Evolutionary conservation across 1,139 yeast species (phyloP).

Genomic region (Geotrichum cucujoidarum): DNA sequence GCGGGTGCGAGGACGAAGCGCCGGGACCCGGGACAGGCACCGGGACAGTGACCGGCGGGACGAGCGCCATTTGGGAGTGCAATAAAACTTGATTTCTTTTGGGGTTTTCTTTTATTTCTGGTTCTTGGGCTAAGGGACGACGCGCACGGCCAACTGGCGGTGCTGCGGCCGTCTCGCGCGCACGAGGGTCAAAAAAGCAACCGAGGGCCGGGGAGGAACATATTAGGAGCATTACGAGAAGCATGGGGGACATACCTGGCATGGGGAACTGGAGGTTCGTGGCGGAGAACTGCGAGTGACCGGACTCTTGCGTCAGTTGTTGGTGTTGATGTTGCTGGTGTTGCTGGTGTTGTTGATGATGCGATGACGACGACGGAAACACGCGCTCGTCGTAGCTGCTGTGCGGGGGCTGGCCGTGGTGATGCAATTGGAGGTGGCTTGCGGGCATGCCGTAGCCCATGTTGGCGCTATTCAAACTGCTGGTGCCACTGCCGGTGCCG

Average conservation of each 20-base stretch:
- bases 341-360: not conserved
- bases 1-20: too few species aligned
- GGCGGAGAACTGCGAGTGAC: not conserved
- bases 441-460: not conserved
- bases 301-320: not conserved
- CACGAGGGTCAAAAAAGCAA: not conserved
- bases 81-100: not conserved
- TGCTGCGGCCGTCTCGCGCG: not conserved
- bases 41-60: too few species aligned
- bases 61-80: too few species aligned
- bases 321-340: conserved; percentile 1
- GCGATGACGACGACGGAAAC: too few species aligned
- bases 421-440: conserved; percentile 1
- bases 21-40: too few species aligned
- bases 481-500: not conserved
- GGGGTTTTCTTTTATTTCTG: not conserved
- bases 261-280: not conserved
- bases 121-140: too few species aligned
- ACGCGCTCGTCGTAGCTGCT: too few species aligned
- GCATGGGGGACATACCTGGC: conserved; percentile 9
- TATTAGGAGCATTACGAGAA: too few species aligned
- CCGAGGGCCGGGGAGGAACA: too few species aligned
- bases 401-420: not conserved
- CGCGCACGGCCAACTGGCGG: too few species aligned
- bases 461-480: not conserved